Conservation (phyloP, 2,329 filamentous ascomycete genomes). For the Ramularia endophylla region DNA sequence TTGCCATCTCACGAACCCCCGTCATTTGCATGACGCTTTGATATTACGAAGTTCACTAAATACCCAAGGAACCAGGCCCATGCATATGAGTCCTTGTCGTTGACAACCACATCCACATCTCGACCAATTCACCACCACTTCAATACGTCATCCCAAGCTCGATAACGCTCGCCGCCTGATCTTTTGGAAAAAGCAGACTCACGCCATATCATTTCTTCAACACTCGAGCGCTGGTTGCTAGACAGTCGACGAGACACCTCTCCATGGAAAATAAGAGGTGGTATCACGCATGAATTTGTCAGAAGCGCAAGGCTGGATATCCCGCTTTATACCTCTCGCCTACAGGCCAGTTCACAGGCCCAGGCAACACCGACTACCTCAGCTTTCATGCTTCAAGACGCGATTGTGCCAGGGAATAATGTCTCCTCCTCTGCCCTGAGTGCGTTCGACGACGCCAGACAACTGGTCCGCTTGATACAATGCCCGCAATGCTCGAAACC, state of each 20-base stretch:
- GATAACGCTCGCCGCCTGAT: no score
- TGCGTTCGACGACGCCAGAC: constrained; percentile 51
- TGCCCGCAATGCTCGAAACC: constrained; percentile 68
- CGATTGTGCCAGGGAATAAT: constrained; percentile 55
- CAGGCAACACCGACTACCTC: constrained; percentile 62
- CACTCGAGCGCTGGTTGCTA: no score
- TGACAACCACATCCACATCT: no score
- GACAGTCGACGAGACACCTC: not conserved
- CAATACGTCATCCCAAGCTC: no score
- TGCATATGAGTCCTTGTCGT: no score
- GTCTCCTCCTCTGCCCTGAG: constrained; percentile 36
- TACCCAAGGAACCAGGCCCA: not conserved
- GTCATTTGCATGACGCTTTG: not conserved
- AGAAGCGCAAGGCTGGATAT: constrained; percentile 10
- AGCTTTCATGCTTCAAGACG: constrained; percentile 75
- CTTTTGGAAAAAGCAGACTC: not conserved
- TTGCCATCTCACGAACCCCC: no score
- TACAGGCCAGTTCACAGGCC: constrained; percentile 12
- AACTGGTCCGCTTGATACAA: constrained; percentile 68
- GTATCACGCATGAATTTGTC: constrained; percentile 11
- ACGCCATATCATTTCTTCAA: no score
- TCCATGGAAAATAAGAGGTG: not conserved
- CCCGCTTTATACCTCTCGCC: constrained; percentile 8
- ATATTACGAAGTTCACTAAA: not conserved
- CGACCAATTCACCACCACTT: no score